A percentile compares a stretch with the other conserved stretches of the same genome.
Evolutionary conservation across 495 filamentous ascomycete genomes (phyloP).

Genomic region (Podospora fimiseda): DNA sequence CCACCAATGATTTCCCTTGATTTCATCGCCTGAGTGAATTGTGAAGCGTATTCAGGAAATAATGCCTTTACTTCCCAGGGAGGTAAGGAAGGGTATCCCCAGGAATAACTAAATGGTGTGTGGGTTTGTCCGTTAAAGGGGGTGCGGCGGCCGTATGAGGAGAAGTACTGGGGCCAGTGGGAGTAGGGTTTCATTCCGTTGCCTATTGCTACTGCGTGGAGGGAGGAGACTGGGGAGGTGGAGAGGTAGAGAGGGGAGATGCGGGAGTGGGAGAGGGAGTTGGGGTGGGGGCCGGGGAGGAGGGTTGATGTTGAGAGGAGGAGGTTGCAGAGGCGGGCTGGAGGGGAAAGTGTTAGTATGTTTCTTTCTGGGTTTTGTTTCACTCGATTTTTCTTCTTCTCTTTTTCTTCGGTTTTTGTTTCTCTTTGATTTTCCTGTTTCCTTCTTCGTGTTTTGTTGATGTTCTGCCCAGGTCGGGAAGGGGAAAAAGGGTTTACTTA

Average conservation of each 20-base stretch:
- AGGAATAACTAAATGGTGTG: conserved; percentile 24
- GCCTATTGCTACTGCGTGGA: conserved; percentile 19
- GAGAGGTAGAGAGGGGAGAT: conserved; percentile 22
- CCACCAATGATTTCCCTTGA: conserved; percentile 19
- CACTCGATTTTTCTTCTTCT: too few relatives aligned
- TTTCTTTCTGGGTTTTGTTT: too few relatives aligned
- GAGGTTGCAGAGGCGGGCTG: conserved; percentile 19
- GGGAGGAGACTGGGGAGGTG: conserved; percentile 7
- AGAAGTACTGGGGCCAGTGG: conserved; percentile 26
- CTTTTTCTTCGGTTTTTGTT: too few relatives aligned
- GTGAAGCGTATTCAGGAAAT: conserved; percentile 15
- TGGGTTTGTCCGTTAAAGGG: conserved; percentile 8
- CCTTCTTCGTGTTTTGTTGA: too few relatives aligned
- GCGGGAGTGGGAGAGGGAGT: conserved; percentile 17
- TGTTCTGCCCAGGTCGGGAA: too few relatives aligned
- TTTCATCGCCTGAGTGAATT: conserved; percentile 19
- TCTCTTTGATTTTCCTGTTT: too few relatives aligned
- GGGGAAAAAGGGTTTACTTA: neutral
- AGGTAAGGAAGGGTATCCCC: conserved; percentile 21
- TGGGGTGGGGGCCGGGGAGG: neutral
- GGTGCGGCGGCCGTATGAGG: conserved; percentile 16
- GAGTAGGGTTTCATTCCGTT: conserved; percentile 23
- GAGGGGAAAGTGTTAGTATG: too few relatives aligned
- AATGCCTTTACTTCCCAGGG: conserved; percentile 28
- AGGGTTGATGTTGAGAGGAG: conserved; percentile 19